Base-by-base conservation (phyloP, 2,329 filamentous ascomycete species). In the Nothophoma quercina region DNA sequence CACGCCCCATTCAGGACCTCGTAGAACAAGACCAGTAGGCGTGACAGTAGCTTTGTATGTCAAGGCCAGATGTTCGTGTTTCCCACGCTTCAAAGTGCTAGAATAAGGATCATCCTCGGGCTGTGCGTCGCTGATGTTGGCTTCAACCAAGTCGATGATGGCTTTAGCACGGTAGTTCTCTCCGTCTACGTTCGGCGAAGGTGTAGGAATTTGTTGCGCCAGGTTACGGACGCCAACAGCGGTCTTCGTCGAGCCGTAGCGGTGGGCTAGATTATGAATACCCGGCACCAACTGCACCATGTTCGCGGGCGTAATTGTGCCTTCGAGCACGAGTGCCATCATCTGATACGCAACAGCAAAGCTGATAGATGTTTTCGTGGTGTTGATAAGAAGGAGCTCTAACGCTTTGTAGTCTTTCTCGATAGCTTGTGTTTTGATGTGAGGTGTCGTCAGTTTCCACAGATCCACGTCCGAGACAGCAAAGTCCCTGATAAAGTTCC, bases 151-250 rank as follows among this genome's bases (percentile, higher is more conserved):
- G 3, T 41, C 15, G 6, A 48, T 23, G 9, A 68, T 30, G 1
- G 36, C 42, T 2, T 35, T n/a, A 1, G 56, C 23, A 2, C 47
- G 35, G 15, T 63, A 65, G 2, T 49, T 22, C 3, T 40, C 16
- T 22, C 59, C 52, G 5, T 56, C 49, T 10, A 57, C 34, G 5
- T 59, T 19, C 4, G 62, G 66, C 15, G 53, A 51, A 7, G 63
- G 64, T 7, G 56, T 67, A 2, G 59, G 58, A 15, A 69, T 49
- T 26, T 65, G 61, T 83, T 85, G 64, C 86, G 82, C 68, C 90
- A 90, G 44, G 90, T 88, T 41, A 79, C 80, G 63, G 90, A 92
- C 7, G 83, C 81, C 1, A 91, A 85, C 1, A 87, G 83, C 84
- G 84, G 25, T 82, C 81, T 67, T 90, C 86, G 1, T 82, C 71